These are phyloP conservation scores for Salvia sclarea DNA, from an alignment of 305 asterid species.

Conservation along the genomic window DNA sequence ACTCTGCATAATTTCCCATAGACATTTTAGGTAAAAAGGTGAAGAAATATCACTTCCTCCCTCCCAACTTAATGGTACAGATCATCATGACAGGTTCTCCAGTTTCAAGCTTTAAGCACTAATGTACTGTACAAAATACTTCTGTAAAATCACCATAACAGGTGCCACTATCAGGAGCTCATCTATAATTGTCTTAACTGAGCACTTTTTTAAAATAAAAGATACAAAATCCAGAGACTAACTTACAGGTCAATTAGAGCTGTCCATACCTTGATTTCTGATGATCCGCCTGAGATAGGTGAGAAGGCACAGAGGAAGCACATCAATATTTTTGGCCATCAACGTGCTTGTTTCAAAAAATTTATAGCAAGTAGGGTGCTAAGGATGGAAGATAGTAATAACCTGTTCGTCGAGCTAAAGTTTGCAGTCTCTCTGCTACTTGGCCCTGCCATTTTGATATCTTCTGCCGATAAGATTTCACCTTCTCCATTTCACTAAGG, in stretches of 20 bases:
- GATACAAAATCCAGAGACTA: slow-evolving; percentile 26
- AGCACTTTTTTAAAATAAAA: slow-evolving; percentile 8
- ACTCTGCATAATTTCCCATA: slow-evolving; percentile 18
- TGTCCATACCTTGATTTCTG: slow-evolving; percentile 82
- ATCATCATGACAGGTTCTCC: slow-evolving; percentile 24
- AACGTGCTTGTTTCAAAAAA: slow-evolving; percentile 21
- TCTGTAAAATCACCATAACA: slow-evolving; percentile 29
- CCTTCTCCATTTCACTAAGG: slow-evolving; percentile 88
- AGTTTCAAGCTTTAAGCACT: slow-evolving; percentile 26
- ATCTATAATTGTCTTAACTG: neutral
- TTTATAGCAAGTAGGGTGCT: slow-evolving; percentile 1
- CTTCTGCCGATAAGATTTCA: slow-evolving; percentile 77
- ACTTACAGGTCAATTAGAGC: slow-evolving; percentile 57
- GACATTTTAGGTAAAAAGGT: slow-evolving; percentile 20
- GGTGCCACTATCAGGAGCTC: slow-evolving; percentile 20
- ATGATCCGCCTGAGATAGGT: slow-evolving; percentile 53
- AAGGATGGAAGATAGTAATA: slow-evolving; percentile 23
- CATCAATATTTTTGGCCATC: slow-evolving; percentile 19
- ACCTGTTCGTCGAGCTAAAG: slow-evolving; percentile 78
- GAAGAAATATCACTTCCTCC: slow-evolving; percentile 27
- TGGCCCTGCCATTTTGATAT: slow-evolving; percentile 84
- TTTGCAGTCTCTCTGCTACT: slow-evolving; percentile 77
- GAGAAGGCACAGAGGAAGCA: slow-evolving; percentile 26
- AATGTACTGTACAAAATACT: slow-evolving; percentile 25
- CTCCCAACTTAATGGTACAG: slow-evolving; percentile 23